phyloP scores from a whole-genome alignment of 2,329 filamentous ascomycete genomes.

The Neonectria faginata region DNA sequence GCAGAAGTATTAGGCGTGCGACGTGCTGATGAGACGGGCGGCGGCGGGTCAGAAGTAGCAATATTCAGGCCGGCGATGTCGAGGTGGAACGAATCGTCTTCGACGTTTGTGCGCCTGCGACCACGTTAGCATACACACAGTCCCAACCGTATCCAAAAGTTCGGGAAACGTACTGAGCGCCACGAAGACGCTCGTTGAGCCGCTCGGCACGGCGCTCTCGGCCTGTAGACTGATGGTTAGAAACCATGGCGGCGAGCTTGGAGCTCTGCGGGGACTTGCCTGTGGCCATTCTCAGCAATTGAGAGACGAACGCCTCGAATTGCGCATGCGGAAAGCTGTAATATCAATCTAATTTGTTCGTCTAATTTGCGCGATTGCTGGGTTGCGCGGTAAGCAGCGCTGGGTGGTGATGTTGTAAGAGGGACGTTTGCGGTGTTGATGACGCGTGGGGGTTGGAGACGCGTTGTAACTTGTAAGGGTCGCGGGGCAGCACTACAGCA shows the following conservation, averaged over 20 bases:
- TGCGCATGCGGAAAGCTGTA: constrained; percentile 22
- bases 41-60: constrained; percentile 38
- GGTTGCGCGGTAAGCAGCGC: constrained; percentile 18
- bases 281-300: constrained; percentile 49
- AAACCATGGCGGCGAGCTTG: neutral
- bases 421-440: constrained; percentile 37
- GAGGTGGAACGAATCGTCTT: constrained; percentile 70
- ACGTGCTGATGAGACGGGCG: constrained; percentile 47
- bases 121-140: constrained; percentile 13
- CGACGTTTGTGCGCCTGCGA: constrained; percentile 65
- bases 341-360: neutral
- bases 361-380: neutral
- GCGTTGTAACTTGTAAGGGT: constrained; percentile 40
- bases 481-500: constrained; percentile 37
- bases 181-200: constrained; percentile 73
- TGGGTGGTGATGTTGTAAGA: constrained; percentile 36
- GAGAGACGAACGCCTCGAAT: constrained; percentile 1
- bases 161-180: constrained; percentile 65
- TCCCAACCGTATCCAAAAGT: accelerated
- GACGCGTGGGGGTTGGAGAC: constrained; percentile 41
- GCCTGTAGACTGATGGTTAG: constrained; percentile 40
- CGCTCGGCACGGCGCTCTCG: constrained; percentile 69
- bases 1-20: constrained; percentile 62
- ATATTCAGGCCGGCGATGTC: constrained; percentile 58
- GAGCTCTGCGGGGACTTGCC: constrained; percentile 39